Base-by-base conservation (phyloP, 208 protist genomes). In the Wallacemonas sp. region DNA sequence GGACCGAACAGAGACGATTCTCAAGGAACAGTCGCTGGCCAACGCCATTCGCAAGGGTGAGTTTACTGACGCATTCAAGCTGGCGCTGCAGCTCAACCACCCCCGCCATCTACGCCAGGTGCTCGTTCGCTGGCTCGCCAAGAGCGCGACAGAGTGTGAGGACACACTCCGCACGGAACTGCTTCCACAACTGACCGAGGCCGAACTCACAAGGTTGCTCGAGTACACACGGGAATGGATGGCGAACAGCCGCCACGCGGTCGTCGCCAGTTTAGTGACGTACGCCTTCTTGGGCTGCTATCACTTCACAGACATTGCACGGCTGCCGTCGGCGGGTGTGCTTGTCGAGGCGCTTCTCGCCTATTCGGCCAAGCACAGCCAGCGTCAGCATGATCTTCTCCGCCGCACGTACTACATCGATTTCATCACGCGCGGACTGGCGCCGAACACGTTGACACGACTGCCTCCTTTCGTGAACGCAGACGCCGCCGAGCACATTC, bases 171-270 rank as follows among this genome's bases (percentile, higher is more conserved):
- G 78, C 8, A n/a, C 34, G 0, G 73, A 75, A 62, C 70, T 97
- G 26, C 62, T 95, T 44, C 84, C 85, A 0, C 36, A 61, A 0
- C 75, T 95, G 11, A 66, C 65, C 17, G 77, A 82, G 51, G 86
- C 91, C 9, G 63, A 90, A 41, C 49, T 97, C 58, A 62, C 80
- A 3, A 80, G 79, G 6, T 72, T 96, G n/a, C 71, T 97, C 56
- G 77, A 95, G 69, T 97, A 92, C 73, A 94, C 86, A 30, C 86
- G 86, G 0, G 88, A 97, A 78, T 97, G 93, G 93, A 80, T 96
- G 34, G 93, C 86, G 12, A 97, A 96, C 77, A 92, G 86, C 39
- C 88, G 88, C 2, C 80, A 94, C 60, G 84, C 77, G 66, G 68
- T 73, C 31, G 84, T 97, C 12, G 90, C 90, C 8, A 92, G 78